A percentile compares a stretch with the other conserved stretches of the same genome.
These are phyloP conservation scores for Flammula alnicola DNA, from an alignment of 1,284 basidiomycete species.

Conservation along the genomic window DNA sequence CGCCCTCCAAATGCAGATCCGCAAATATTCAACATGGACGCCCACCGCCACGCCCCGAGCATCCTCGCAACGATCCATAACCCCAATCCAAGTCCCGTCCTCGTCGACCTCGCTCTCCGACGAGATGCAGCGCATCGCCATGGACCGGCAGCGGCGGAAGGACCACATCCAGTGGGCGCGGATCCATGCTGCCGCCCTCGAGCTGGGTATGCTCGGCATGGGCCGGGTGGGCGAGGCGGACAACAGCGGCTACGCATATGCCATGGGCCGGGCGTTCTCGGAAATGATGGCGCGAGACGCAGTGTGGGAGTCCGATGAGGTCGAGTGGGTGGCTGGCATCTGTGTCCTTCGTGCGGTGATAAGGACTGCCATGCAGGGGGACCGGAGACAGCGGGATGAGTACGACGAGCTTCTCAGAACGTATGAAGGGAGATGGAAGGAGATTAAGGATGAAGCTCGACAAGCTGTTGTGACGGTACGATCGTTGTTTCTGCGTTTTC, in stretches of 20 bases:
- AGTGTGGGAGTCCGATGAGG: conserved; percentile 64
- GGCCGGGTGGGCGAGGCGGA: conserved; percentile 38
- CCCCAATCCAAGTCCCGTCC: too few species aligned
- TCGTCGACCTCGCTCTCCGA: conserved; percentile 45
- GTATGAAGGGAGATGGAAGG: conserved; percentile 65
- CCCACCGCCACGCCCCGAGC: conserved; percentile 29
- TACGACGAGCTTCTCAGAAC: conserved; percentile 54
- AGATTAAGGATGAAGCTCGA: conserved; percentile 63
- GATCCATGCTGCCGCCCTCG: conserved; percentile 62
- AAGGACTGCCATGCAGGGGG: conserved; percentile 48
- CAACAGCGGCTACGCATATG: conserved; percentile 43
- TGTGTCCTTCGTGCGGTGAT: conserved; percentile 58
- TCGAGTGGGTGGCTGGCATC: conserved; percentile 66
- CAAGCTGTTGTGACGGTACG: conserved; percentile 57
- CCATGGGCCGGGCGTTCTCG: conserved; percentile 49
- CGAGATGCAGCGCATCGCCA: conserved; percentile 62
- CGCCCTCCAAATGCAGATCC: conserved; percentile 57
- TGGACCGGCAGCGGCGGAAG: conserved; percentile 57
- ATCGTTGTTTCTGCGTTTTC: conserved; percentile 1
- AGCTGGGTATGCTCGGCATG: conserved; percentile 50
- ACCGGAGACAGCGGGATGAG: conserved; percentile 47
- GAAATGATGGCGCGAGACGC: conserved; percentile 60
- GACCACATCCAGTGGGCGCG: conserved; percentile 65
- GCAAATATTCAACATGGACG: conserved; percentile 58
- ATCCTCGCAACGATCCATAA: conserved; percentile 17